phyloP scores from a whole-genome alignment of 192 early-diverging fungal genomes.

The Oehlia diaphana region DNA sequence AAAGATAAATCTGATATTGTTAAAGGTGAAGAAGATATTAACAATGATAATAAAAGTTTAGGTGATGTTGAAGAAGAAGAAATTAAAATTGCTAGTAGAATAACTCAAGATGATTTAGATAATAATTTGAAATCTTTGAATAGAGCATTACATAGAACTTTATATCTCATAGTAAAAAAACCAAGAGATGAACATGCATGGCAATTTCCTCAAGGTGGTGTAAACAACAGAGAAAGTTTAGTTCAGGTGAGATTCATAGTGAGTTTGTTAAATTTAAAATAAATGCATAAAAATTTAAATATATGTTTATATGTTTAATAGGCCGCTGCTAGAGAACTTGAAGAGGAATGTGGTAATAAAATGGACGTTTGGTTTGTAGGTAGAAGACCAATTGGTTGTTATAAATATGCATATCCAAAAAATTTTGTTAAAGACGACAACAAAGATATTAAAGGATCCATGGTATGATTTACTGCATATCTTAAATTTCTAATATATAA shows the following conservation, averaged over 20 bases:
- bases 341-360: conserved; percentile 66
- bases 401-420: conserved; percentile 46
- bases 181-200: conserved; percentile 57
- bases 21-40: conserved; percentile 5
- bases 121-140: conserved; percentile 74
- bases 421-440: background rate
- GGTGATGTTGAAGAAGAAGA: conserved; percentile 51
- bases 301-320: conserved; percentile 31
- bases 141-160: conserved; percentile 69
- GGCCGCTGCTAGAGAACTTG: conserved; percentile 74
- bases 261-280: background rate
- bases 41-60: background rate
- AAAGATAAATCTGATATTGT: conserved; percentile 43
- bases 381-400: conserved; percentile 76
- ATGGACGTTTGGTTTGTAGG: conserved; percentile 90
- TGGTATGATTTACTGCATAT: conserved; percentile 10
- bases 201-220: conserved; percentile 70
- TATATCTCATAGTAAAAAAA: conserved; percentile 82
- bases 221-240: conserved; percentile 68
- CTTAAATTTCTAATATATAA: background rate
- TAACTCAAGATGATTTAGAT: conserved; percentile 63
- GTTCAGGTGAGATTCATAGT: conserved; percentile 53
- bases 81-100: conserved; percentile 53
- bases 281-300: no score
- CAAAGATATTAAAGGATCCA: background rate